Base-by-base conservation (phyloP, 176 grass and related monocot genomes). In the Musa troglodytarum region DNA sequence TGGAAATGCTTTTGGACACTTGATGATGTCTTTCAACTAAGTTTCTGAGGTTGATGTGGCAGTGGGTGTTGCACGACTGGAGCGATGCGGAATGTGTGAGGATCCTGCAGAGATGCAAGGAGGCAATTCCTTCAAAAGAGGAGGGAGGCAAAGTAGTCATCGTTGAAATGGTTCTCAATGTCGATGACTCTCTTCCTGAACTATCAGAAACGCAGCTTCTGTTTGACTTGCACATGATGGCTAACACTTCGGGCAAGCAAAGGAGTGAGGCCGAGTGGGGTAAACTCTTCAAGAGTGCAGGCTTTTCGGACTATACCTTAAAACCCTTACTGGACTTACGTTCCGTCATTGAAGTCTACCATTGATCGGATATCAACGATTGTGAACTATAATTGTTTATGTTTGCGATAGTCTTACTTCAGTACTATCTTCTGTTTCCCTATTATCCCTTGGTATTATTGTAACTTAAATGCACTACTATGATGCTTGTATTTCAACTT, bases 261-360 rank as follows among this genome's bases (percentile, higher is more conserved):
- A 75, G 86, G n/a, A 78, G 74, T 57, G 85, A 96, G 50, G 34
- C 34, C 13, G 88, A 89, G 72, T 89, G 86, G 86, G 1, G 77
- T 29, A 86, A 76, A 26, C 58, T 89, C 19, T 86, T 96, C 61
- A 1, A 52, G 1, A 84, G 79, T 1, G 86, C 84, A 3, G 92
- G 84, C n/a, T 91, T 88, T 67, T 78, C 76, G 20, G 49, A 69
- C 19, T 83, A 91, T 79, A 89, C 82, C 53, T 83, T 96, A 28
- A 17, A 79, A 49, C 24, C 83, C 1, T 8, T 73, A 8, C 80
- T 86, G 3, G 86, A 73, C 2, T 64, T 88, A 26, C 53, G 88
- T 22, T 86, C 83, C 11, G 72, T 96, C 13, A 86, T 96, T 28
- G 86, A 91, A 76, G 71, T 91, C 1, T 96, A 88, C 62, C 21